phyloP scores from a whole-genome alignment of 1,139 yeast genomes.

The Diutina ranongensis region DNA sequence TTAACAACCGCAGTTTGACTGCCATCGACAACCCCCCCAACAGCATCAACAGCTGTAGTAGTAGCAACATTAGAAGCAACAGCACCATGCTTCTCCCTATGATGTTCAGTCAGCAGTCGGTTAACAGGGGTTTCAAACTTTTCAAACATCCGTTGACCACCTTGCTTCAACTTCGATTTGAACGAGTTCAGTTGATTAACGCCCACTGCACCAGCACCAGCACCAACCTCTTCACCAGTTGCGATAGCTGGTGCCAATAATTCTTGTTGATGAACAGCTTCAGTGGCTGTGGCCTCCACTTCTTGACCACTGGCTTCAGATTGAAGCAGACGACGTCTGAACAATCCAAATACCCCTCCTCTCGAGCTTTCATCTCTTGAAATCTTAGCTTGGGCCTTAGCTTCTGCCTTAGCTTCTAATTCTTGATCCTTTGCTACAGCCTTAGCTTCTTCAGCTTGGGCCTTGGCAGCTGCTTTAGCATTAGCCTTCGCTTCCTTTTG shows the following conservation, averaged over 20 bases:
- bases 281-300: neutral
- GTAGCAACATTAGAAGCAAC: too few relatives aligned
- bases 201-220: neutral
- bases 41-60: too few relatives aligned
- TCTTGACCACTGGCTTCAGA: neutral
- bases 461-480: neutral
- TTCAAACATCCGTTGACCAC: neutral
- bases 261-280: neutral
- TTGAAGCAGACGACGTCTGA: neutral
- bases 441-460: neutral
- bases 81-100: neutral
- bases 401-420: neutral
- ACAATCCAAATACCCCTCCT: neutral
- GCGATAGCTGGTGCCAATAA: neutral
- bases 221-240: neutral
- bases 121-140: conserved; percentile 1
- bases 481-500: neutral
- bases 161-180: conserved; percentile 2
- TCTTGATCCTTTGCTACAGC: conserved; percentile 1
- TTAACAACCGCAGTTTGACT: neutral
- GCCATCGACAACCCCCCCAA: neutral
- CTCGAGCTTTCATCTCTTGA: neutral
- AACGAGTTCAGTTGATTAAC: neutral
- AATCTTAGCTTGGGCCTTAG: neutral
- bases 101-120: neutral